Base-by-base conservation (phyloP, 805 yeast species). In the Metschnikowia lachancei region DNA sequence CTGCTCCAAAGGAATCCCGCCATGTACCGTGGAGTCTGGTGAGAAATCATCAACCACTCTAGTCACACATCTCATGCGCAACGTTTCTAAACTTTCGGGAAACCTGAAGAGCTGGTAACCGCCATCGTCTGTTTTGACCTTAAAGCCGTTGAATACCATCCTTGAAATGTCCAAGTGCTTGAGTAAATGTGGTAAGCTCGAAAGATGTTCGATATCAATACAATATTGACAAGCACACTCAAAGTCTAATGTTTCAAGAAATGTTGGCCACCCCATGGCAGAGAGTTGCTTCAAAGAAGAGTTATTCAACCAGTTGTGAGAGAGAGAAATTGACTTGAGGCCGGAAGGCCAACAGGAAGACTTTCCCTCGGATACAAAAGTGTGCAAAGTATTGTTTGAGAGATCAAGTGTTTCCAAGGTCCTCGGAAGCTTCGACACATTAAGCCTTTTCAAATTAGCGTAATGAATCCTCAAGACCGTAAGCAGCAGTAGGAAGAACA, bases 391-490 rank as follows among this genome's bases (percentile, higher is more conserved):
- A 42, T 64, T 67, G 49, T 51, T 48, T 14, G 65, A 60, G 17
- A 68, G 49, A 40, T 67, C 72, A 22, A 68, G 47, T 3, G 62
- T 62, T 37, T 62, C 64, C 28, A 68, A 45, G 0, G 66, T 57
- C n/a, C 47, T 50, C 2, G 71, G 70, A 16, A 70, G 55, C 17
- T 37, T 51, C 13, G 60, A 47, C 4, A 69, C 49, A 41, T 61
- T 55, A 30, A 64, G 39, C 9, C 51, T 40, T 9, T 52, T 39
- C 26, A 65, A 44, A 16, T 52, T 53, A 46, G 66, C 66, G 49
- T 65, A 57, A 0, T 71, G 61, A 26, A 69, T 43, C 74, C 67
- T 68, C 29, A 69, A 49, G 5, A 64, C 62, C 12, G 54, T 56
- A 41, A 69, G 55, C 20, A 47, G 39, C 3, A 42, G 34, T 0